These are phyloP conservation scores for Ceratobasidium sp. DNA, from an alignment of 1,284 basidiomycete species.

Conservation along the genomic window DNA sequence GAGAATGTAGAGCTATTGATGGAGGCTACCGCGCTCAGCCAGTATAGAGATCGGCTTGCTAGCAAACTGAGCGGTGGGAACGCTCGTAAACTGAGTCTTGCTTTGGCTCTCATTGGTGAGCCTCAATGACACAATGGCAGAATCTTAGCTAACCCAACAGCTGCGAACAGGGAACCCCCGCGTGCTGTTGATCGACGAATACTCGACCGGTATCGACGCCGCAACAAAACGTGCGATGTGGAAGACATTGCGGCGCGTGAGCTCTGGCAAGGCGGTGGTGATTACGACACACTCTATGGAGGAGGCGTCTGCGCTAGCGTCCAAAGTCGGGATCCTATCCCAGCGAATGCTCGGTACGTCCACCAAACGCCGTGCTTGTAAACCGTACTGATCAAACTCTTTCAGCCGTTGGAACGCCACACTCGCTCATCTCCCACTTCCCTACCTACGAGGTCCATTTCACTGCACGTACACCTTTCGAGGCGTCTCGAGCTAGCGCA, in stretches of 20 bases:
- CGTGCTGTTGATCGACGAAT: conserved; percentile 86
- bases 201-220: conserved; percentile 85
- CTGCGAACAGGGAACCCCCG: conserved; percentile 73
- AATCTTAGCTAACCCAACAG: background rate
- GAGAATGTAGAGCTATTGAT: conserved; percentile 74
- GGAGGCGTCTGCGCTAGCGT: conserved; percentile 82
- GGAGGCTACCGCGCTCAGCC: conserved; percentile 68
- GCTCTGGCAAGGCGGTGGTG: conserved; percentile 70
- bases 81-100: conserved; percentile 81
- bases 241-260: conserved; percentile 76
- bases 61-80: conserved; percentile 84
- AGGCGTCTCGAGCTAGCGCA: conserved; percentile 67
- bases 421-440: conserved; percentile 73
- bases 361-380: background rate
- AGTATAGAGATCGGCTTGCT: conserved; percentile 78
- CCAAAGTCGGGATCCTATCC: conserved; percentile 79
- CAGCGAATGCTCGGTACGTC: conserved; percentile 73
- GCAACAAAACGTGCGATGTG: conserved; percentile 89
- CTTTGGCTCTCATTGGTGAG: conserved; percentile 81
- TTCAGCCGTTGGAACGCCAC: conserved; percentile 75
- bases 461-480: conserved; percentile 73
- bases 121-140: too few relatives aligned
- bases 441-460: conserved; percentile 86
- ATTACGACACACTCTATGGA: conserved; percentile 80
- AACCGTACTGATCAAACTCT: background rate